Base-by-base conservation (phyloP, 441 rosid genomes). In the Gossypium laxum region DNA sequence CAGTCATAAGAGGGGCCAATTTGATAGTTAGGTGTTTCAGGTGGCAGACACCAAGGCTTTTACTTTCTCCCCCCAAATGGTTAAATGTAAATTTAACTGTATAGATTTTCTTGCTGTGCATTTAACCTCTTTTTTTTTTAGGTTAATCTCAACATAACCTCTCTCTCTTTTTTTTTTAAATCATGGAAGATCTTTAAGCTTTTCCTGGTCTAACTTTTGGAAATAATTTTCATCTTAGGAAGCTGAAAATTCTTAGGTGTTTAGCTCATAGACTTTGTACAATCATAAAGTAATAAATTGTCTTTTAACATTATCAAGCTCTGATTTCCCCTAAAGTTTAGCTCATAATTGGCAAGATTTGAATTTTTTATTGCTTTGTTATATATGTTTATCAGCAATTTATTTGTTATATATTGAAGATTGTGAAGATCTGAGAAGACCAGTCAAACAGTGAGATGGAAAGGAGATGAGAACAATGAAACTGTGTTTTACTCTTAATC, bases 51-150 rank as follows among this genome's bases (percentile, higher is more conserved):
- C 67, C 50, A 59, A 18, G 51, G 70, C 54, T 14, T 75, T 15
- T 57, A 71, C 5, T 34, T 22, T 30, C 18, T 28, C 26, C 11
- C 43, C 47, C 17, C 5, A 3, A 45, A 12, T 24, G 24, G 51
- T 32, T 54, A 54, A 72, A 51, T 77, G 79, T 79, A 76, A 75
- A 82, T 72, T 82, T 67, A 38, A 77, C 69, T 81, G 86, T 78
- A 83, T 81, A 85, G 87, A 60, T 65, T 69, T 54, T 71, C 2
- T 32, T 21, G 55, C 38, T 77, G 82, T 77, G 76, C 80, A 77
- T 80, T 72, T 17, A 66, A 61, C 50, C 60, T 50, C 54, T 45
- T 43, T 0, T 71, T 26, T 57, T 38, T 66, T 30, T 5, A 30
- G 74, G 43, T 47, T 75, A 78, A 68, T 30, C 61, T 15, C 34